A percentile compares a stretch with the other conserved stretches of the same genome.
Conservation (phyloP, 2,329 filamentous ascomycete species). For the Botryotinia narcissicola region DNA sequence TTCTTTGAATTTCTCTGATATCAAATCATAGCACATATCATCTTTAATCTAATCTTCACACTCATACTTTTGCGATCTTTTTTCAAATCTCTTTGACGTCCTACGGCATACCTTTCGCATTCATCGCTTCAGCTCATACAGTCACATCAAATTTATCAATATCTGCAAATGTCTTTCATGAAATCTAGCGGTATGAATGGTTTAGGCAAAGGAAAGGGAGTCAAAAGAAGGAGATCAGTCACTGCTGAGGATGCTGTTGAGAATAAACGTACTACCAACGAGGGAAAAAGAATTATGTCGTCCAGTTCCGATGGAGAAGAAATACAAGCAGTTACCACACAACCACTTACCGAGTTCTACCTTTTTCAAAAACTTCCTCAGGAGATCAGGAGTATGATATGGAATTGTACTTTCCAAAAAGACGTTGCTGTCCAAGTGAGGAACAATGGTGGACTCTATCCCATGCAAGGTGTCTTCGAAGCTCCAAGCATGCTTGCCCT, state of each 20-base stretch:
- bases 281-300: neutral
- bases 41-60: neutral
- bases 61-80: neutral
- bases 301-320: rapidly evolving
- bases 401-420: neutral
- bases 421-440: neutral
- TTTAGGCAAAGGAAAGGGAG: neutral
- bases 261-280: neutral
- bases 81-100: neutral
- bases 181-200: neutral
- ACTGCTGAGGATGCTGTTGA: neutral
- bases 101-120: neutral
- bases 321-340: neutral
- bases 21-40: neutral
- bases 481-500: neutral
- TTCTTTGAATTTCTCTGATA: neutral
- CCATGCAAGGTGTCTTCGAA: neutral
- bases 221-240: neutral
- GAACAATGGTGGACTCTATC: neutral
- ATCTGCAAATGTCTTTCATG: neutral
- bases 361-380: neutral
- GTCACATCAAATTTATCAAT: neutral
- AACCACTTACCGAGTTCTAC: neutral
- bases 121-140: neutral
- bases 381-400: neutral